These are phyloP conservation scores for Knoxdaviesia capensis DNA, from an alignment of 2,329 filamentous ascomycete genomes.

Conservation along the genomic window DNA sequence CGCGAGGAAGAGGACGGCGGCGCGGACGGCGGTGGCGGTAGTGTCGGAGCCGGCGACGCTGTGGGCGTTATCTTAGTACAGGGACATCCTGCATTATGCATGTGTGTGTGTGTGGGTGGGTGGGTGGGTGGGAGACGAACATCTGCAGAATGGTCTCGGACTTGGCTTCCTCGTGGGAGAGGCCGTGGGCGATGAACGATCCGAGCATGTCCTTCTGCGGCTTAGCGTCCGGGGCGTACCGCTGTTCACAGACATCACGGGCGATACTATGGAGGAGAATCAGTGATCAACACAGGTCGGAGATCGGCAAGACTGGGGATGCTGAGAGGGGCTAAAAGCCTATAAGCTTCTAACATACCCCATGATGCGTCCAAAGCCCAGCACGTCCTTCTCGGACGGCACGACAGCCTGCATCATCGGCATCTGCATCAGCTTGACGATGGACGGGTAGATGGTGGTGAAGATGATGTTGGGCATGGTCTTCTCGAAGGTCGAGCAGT, in stretches of 20 bases:
- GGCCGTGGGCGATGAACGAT: conserved; percentile 18
- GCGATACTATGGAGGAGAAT: conserved; percentile 15
- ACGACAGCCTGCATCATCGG: conserved; percentile 19
- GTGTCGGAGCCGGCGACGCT: conserved; percentile 36
- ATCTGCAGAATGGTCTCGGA: conserved; percentile 23
- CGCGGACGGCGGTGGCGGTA: conserved; percentile 31
- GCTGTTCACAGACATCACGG: conserved; percentile 21
- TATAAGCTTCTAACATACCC: conserved; percentile 17
- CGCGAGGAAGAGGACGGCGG: conserved; percentile 29
- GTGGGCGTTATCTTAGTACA: neutral
- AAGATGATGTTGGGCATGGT: conserved; percentile 22
- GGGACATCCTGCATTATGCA: no score
- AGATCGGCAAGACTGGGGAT: conserved; percentile 3
- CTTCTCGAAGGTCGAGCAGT: conserved; percentile 21
- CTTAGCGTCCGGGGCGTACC: conserved; percentile 21
- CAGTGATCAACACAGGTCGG: conserved; percentile 4
- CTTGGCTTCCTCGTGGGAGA: conserved; percentile 17
- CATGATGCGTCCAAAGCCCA: conserved; percentile 21
- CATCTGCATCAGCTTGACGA: conserved; percentile 18
- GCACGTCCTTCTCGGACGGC: conserved; percentile 17
- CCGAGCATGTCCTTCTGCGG: conserved; percentile 30
- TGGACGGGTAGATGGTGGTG: conserved; percentile 19
- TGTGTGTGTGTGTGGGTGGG: neutral
- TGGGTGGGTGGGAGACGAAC: conserved; percentile 4
- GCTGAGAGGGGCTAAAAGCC: conserved; percentile 7